phyloP scores from a whole-genome alignment of 1,284 basidiomycete genomes.

The Microbotryomycetes sp. region DNA sequence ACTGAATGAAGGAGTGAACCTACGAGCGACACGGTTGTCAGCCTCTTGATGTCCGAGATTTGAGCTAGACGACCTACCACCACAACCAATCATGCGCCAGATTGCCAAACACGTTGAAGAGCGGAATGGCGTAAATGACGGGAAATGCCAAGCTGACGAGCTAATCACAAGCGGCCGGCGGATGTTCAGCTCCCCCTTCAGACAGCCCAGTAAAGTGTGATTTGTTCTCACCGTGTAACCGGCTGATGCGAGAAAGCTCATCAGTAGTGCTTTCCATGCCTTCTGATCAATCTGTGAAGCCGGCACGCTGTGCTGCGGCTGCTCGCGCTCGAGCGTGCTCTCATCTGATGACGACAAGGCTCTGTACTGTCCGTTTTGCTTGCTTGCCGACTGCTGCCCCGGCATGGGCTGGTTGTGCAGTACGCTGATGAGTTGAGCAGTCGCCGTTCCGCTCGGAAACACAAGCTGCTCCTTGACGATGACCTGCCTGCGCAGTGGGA shows the following conservation, averaged over 20 bases:
- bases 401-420: slow-evolving; percentile 65
- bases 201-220: not conserved
- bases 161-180: slow-evolving; percentile 26
- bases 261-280: slow-evolving; percentile 51
- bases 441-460: slow-evolving; percentile 94
- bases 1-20: slow-evolving; percentile 80
- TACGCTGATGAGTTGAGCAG: slow-evolving; percentile 87
- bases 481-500: slow-evolving; percentile 87
- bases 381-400: not conserved
- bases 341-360: not conserved
- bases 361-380: not conserved
- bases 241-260: slow-evolving; percentile 43
- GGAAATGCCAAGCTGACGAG: slow-evolving; percentile 70
- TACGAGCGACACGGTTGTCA: slow-evolving; percentile 12
- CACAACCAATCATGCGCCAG: slow-evolving; percentile 84
- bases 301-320: not conserved
- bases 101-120: slow-evolving; percentile 68
- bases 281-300: slow-evolving; percentile 7
- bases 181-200: not conserved
- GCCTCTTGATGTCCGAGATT: not conserved
- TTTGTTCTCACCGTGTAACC: slow-evolving; percentile 23
- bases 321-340: slow-evolving; percentile 1
- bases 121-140: slow-evolving; percentile 77
- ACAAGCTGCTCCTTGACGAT: slow-evolving; percentile 88
- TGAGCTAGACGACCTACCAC: slow-evolving; percentile 48